Percentiles rank a stretch among this genome's conserved stretches.
These are phyloP conservation scores for Pterocarpus santalinus DNA, from an alignment of 306 rosid species.

Conservation along the genomic window DNA sequence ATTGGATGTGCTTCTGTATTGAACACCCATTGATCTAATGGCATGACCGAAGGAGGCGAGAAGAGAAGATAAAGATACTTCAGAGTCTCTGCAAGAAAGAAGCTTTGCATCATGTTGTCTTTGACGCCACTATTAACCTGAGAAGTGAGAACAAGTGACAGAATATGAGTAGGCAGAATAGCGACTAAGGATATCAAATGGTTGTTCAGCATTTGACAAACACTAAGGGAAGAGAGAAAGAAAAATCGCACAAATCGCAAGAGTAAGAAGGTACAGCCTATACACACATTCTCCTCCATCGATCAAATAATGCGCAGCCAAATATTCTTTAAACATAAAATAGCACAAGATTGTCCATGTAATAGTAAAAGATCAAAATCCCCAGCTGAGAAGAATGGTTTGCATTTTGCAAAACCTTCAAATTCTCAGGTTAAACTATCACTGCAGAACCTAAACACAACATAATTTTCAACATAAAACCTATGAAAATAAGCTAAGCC, in stretches of 20 bases:
- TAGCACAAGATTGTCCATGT: neutral
- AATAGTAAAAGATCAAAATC: conserved; percentile 4
- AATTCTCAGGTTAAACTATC: neutral
- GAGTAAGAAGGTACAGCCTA: no score
- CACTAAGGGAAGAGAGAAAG: conserved; percentile 27
- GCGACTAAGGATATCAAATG: neutral
- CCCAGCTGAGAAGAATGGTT: neutral
- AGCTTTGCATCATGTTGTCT: conserved; percentile 98
- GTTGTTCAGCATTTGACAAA: conserved; percentile 24
- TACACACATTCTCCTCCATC: neutral
- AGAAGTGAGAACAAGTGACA: conserved; percentile 56
- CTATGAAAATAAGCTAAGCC: neutral
- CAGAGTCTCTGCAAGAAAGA: conserved; percentile 97
- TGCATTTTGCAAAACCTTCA: conserved; percentile 15
- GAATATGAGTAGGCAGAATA: conserved; percentile 13
- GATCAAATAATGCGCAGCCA: neutral
- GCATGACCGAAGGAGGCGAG: conserved; percentile 86
- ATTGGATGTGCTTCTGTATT: conserved; percentile 98
- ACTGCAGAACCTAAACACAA: neutral
- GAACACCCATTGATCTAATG: conserved; percentile 97
- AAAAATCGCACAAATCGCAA: neutral
- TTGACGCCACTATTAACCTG: conserved; percentile 94
- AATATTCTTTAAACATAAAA: neutral
- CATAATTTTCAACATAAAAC: conserved; percentile 3
- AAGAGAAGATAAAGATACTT: conserved; percentile 96